A percentile compares a stretch with the other conserved stretches of the same genome.
phyloP scores from a whole-genome alignment of 441 rosid genomes.

The Eutrema salsugineum region DNA sequence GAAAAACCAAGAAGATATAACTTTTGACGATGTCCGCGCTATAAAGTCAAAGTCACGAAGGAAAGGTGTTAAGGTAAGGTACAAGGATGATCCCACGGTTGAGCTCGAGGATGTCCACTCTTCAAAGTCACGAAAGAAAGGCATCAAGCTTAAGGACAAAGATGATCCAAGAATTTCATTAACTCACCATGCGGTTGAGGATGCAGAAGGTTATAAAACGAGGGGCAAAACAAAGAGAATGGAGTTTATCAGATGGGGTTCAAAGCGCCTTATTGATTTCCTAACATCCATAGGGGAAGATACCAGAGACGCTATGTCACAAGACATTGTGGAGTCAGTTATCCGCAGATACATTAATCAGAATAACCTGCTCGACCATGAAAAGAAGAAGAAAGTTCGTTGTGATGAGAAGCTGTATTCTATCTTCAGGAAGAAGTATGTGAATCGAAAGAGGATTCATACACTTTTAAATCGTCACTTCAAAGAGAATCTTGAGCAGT shows the following conservation, averaged over 20 bases:
- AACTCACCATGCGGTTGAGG: conserved; percentile 2
- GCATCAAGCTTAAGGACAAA: background rate
- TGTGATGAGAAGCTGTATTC: conserved; percentile 34
- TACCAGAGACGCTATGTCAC: conserved; percentile 23
- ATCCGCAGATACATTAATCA: conserved; percentile 23
- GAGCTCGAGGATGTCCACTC: background rate
- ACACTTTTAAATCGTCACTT: conserved; percentile 19
- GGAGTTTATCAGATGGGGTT: conserved; percentile 28
- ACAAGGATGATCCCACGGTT: conserved; percentile 7
- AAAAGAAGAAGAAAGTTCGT: conserved; percentile 27
- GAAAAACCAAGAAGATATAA: conserved; percentile 9
- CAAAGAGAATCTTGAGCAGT: conserved; percentile 23
- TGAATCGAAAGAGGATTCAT: conserved; percentile 15
- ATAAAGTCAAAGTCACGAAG: background rate
- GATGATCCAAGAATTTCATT: background rate
- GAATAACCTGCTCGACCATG: conserved; percentile 18
- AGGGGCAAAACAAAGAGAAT: background rate
- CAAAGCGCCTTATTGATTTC: conserved; percentile 35
- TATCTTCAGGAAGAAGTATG: conserved; percentile 30
- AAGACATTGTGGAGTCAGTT: conserved; percentile 22
- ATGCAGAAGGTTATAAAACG: background rate
- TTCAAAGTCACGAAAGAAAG: conserved; percentile 24
- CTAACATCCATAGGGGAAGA: conserved; percentile 30
- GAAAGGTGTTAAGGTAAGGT: conserved; percentile 11
- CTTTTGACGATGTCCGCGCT: conserved; percentile 21